A percentile compares a stretch with the other conserved stretches of the same genome.
Evolutionary conservation across 345 rosid genomes (phyloP).

Genomic region (Kernera saxatilis): DNA sequence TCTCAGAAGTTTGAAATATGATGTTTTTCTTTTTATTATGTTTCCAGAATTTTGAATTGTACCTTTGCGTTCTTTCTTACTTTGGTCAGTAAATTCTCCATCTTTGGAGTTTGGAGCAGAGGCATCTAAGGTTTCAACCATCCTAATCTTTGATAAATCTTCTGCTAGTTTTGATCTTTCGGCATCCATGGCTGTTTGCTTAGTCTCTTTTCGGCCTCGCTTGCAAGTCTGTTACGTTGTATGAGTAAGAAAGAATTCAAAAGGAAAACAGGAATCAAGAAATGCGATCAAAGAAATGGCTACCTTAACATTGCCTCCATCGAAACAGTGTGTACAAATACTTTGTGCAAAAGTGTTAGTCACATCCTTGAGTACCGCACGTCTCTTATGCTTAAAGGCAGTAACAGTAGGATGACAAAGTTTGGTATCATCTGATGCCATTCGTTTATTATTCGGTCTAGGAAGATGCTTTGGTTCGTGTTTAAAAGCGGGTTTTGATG

Average conservation of each 20-base stretch:
- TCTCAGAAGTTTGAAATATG: background rate
- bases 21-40: background rate
- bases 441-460: slow-evolving; percentile 41
- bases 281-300: background rate
- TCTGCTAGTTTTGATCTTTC: slow-evolving; percentile 50
- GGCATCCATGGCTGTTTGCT: slow-evolving; percentile 35
- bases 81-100: slow-evolving; percentile 13
- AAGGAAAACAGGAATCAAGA: background rate
- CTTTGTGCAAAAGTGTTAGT: slow-evolving; percentile 36
- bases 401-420: slow-evolving; percentile 14
- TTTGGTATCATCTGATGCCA: slow-evolving; percentile 58
- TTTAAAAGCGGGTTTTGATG: slow-evolving; percentile 51
- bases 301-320: slow-evolving; percentile 40
- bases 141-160: slow-evolving; percentile 60
- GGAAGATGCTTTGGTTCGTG: slow-evolving; percentile 46
- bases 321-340: slow-evolving; percentile 11
- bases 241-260: background rate
- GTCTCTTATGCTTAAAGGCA: slow-evolving; percentile 48
- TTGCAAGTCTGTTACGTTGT: slow-evolving; percentile 39
- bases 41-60: slow-evolving; percentile 12
- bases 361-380: slow-evolving; percentile 76
- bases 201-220: slow-evolving; percentile 31
- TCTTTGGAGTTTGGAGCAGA: slow-evolving; percentile 31
- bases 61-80: slow-evolving; percentile 10
- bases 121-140: slow-evolving; percentile 44